phyloP scores from a whole-genome alignment of 2,329 filamentous ascomycete genomes.

The Aureobasidium sp. region DNA sequence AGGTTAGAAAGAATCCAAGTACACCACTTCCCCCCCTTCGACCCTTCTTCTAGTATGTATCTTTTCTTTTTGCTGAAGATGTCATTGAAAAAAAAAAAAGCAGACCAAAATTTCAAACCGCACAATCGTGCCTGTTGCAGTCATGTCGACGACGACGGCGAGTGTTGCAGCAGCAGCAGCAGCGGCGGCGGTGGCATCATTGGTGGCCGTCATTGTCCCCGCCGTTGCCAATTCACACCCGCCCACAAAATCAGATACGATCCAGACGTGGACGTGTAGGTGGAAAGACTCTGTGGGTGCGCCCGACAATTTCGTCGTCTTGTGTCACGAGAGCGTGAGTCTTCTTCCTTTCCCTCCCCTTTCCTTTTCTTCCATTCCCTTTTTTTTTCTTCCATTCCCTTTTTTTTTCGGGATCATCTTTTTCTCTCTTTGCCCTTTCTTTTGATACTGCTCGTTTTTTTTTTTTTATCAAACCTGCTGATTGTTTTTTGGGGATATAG shows the following conservation, averaged over 20 bases:
- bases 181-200: constrained; percentile 33
- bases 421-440: too few relatives aligned
- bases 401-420: too few relatives aligned
- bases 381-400: neutral
- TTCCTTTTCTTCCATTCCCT: too few relatives aligned
- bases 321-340: constrained; percentile 38
- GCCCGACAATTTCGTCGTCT: constrained; percentile 30
- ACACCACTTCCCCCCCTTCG: too few relatives aligned
- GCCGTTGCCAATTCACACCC: constrained; percentile 26
- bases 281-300: constrained; percentile 26
- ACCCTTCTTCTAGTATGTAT: neutral
- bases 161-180: too few relatives aligned
- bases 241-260: constrained; percentile 25
- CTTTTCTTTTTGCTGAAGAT: neutral
- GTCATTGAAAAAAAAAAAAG: neutral
- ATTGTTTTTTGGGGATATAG: constrained; percentile 22
- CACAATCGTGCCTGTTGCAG: neutral
- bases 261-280: constrained; percentile 34
- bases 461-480: neutral
- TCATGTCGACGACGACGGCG: too few relatives aligned
- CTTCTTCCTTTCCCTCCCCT: too few relatives aligned
- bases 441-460: neutral
- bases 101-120: constrained; percentile 18
- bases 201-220: constrained; percentile 36
- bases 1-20: too few relatives aligned